Evolutionary conservation across 495 filamentous ascomycete species (phyloP).

Genomic region (Aspergillus avenaceus): DNA sequence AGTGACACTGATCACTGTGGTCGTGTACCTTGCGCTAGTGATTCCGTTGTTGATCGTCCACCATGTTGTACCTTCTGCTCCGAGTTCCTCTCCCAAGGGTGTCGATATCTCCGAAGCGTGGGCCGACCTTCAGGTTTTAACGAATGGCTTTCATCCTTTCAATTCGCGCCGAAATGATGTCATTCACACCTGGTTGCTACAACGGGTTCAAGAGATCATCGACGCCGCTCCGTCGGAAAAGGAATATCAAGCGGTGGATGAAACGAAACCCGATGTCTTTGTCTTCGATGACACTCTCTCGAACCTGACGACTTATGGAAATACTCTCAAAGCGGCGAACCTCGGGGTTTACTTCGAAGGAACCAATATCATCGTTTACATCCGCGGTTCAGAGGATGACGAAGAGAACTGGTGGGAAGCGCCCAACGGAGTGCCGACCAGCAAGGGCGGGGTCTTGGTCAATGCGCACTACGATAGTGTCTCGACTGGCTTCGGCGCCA

Average conservation of each 20-base stretch:
- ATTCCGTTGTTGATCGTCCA: constrained; percentile 70
- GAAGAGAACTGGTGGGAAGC: constrained; percentile 60
- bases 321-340: constrained; percentile 13
- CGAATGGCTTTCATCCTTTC: constrained; percentile 78
- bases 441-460: constrained; percentile 77
- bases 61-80: constrained; percentile 67
- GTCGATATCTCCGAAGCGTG: constrained; percentile 81
- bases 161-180: constrained; percentile 81
- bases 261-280: constrained; percentile 43
- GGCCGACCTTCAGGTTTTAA: constrained; percentile 73
- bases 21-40: constrained; percentile 66
- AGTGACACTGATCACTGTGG: constrained; percentile 67
- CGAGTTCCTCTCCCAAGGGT: constrained; percentile 53
- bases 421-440: constrained; percentile 40
- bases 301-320: constrained; percentile 63
- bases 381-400: constrained; percentile 74
- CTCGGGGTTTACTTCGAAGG: constrained; percentile 76
- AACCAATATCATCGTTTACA: constrained; percentile 88
- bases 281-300: constrained; percentile 75
- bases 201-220: constrained; percentile 64
- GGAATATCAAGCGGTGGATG: constrained; percentile 13
- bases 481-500: constrained; percentile 84
- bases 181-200: constrained; percentile 71
- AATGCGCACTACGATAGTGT: constrained; percentile 97
- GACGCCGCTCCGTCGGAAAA: constrained; percentile 41